Base-by-base conservation (phyloP, 208 protist species). In the Leishmania lainsoni region DNA sequence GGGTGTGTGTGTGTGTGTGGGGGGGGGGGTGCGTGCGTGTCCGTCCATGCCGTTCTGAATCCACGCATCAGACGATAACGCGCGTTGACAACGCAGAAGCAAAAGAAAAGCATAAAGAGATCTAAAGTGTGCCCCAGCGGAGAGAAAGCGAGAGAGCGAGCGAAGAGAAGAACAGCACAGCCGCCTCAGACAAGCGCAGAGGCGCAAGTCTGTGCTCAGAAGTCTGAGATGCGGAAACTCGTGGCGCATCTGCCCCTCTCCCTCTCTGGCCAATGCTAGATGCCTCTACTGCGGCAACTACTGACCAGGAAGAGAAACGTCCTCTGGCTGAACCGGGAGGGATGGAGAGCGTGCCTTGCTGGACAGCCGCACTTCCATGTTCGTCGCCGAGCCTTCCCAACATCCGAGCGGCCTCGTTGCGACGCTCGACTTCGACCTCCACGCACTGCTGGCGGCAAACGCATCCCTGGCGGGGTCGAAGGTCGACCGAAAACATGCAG, bases 271-370 rank as follows among this genome's bases (percentile, higher is more conserved):
- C 35, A 45, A 35, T 22, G 22, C 16, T 32, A 45, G n/a, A 4
- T 73, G 39, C 22, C 32, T 35, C 68, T 73, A 73, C 45, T 52
- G 22, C 68, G 68, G 22, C 22, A 45, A 29, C 26, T 17, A 45
- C 68, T 73, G 68, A 51, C 42, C 45, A 48, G 20, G 65, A 48
- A 73, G 42, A 73, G 42, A 49, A n/a, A 45, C 20, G 48, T 72
- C 68, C 39, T 29, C 29, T 49, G 14, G 42, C 14, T 26, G 17
- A 4, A 70, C 54, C 56, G 29, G 12, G 48, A 66, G 70, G 14
- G 76, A 73, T 2, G 76, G 78, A 14, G 82, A 81, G 22, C 65
- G 72, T 14, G 52, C 61, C 58, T 86, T 86, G 78, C 72, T 66
- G 26, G 78, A 63, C 32, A 54, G 56, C 8, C 56, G 72, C 61